These are phyloP conservation scores for Phytophthora pisi DNA, from an alignment of 352 stramenopile species.

Conservation along the genomic window DNA sequence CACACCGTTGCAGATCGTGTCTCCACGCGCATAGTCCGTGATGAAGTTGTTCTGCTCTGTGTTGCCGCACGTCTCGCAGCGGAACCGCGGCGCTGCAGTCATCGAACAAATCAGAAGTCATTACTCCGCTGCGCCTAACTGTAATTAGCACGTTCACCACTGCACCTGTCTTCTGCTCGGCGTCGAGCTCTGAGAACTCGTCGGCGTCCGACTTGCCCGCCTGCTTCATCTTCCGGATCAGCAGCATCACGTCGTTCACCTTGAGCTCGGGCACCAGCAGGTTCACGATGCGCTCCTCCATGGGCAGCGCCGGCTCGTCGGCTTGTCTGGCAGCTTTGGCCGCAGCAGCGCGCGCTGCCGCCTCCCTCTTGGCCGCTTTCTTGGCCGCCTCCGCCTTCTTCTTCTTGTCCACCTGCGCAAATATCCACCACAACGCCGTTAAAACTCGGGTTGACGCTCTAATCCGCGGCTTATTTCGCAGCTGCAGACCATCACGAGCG, in stretches of 20 bases:
- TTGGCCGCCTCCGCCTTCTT: slow-evolving; percentile 51
- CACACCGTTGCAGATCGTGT: slow-evolving; percentile 88
- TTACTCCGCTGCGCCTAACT: neutral
- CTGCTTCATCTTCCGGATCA: slow-evolving; percentile 92
- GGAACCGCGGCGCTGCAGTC: slow-evolving; percentile 68
- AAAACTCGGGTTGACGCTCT: neutral
- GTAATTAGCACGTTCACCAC: slow-evolving; percentile 8
- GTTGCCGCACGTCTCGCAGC: slow-evolving; percentile 88
- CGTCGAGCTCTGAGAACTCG: slow-evolving; percentile 86
- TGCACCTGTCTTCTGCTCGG: slow-evolving; percentile 84
- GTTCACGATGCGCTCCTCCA: slow-evolving; percentile 90
- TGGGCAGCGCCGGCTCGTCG: slow-evolving; percentile 68
- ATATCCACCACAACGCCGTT: neutral
- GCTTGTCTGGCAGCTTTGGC: slow-evolving; percentile 45
- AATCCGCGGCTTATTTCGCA: neutral
- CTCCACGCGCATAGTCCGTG: slow-evolving; percentile 86
- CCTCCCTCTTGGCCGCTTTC: slow-evolving; percentile 56
- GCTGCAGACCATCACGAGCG: slow-evolving; percentile 36
- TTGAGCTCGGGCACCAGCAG: slow-evolving; percentile 85
- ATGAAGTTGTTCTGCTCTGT: slow-evolving; percentile 92
- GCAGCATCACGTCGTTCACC: slow-evolving; percentile 86
- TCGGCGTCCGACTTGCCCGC: slow-evolving; percentile 88
- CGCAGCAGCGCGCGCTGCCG: slow-evolving; percentile 24
- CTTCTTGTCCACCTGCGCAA: slow-evolving; percentile 48
- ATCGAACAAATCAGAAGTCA: slow-evolving; percentile 1